Conservation (phyloP, 106 monocot genomes). For the Dendrobium nobile region DNA sequence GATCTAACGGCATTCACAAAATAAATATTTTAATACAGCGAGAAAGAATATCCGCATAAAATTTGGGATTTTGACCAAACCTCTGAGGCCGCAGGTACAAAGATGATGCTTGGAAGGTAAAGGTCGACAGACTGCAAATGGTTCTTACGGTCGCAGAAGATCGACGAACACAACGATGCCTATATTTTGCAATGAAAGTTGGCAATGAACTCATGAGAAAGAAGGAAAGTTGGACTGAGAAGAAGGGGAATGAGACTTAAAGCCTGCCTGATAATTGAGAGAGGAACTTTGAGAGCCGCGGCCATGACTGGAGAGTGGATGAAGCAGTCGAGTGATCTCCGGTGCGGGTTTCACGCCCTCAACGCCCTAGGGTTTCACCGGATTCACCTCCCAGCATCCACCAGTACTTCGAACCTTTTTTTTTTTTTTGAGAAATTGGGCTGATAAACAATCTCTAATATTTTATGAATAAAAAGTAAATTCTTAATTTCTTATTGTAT, state of each 20-base stretch:
- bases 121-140: neutral
- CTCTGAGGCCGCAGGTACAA: neutral
- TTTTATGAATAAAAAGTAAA: too few species aligned
- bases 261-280: conserved; percentile 23
- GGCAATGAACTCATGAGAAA: conserved; percentile 4
- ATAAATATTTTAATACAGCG: neutral
- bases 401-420: too few species aligned
- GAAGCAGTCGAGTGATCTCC: neutral
- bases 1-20: neutral
- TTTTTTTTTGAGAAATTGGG: too few species aligned
- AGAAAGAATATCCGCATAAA: neutral
- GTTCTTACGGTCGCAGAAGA: neutral
- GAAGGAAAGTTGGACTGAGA: conserved; percentile 1
- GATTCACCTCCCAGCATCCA: too few species aligned
- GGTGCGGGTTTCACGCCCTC: too few species aligned
- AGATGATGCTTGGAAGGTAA: neutral
- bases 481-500: too few species aligned
- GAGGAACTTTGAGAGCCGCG: conserved; percentile 9
- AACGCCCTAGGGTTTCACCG: too few species aligned
- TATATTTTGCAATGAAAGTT: neutral
- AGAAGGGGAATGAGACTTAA: conserved; percentile 3
- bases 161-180: neutral
- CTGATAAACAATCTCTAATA: too few species aligned
- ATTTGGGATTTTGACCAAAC: conserved; percentile 1
- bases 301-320: conserved; percentile 12